These are phyloP conservation scores for Colletotrichum australisinense DNA, from an alignment of 2,329 filamentous ascomycete genomes.

Conservation along the genomic window DNA sequence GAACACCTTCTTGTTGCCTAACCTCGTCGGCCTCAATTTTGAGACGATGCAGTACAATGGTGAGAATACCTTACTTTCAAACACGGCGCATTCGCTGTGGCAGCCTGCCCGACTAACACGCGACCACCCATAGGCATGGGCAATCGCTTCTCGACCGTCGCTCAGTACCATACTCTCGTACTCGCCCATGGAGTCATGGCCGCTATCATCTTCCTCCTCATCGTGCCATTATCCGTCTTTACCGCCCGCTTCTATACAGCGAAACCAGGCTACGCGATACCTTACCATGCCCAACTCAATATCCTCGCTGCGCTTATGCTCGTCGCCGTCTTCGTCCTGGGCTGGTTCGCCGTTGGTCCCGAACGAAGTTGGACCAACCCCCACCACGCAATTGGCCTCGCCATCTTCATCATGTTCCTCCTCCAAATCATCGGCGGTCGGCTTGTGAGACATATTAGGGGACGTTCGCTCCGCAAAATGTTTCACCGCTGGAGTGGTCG, in stretches of 20 bases:
- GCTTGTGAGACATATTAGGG: constrained; percentile 65
- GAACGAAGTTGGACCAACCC: constrained; percentile 80
- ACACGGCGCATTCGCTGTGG: neutral
- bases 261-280: constrained; percentile 70
- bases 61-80: constrained; percentile 49
- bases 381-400: constrained; percentile 85
- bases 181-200: constrained; percentile 78
- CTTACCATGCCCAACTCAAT: constrained; percentile 80
- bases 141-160: constrained; percentile 77
- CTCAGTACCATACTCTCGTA: constrained; percentile 78
- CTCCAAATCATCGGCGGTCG: constrained; percentile 78
- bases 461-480: constrained; percentile 65
- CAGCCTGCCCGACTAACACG: constrained; percentile 30
- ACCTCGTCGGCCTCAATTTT: constrained; percentile 80
- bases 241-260: constrained; percentile 77
- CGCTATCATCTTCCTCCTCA: constrained; percentile 77
- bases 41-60: constrained; percentile 89
- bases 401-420: constrained; percentile 79
- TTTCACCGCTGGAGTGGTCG: constrained; percentile 92
- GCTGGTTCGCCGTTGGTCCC: constrained; percentile 82
- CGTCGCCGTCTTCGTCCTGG: constrained; percentile 79
- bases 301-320: constrained; percentile 75
- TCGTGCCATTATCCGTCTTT: constrained; percentile 81
- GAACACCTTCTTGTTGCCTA: constrained; percentile 83
- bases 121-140: constrained; percentile 74